phyloP scores from a whole-genome alignment of 179 eudicot genomes.

The Beta lomatogona region DNA sequence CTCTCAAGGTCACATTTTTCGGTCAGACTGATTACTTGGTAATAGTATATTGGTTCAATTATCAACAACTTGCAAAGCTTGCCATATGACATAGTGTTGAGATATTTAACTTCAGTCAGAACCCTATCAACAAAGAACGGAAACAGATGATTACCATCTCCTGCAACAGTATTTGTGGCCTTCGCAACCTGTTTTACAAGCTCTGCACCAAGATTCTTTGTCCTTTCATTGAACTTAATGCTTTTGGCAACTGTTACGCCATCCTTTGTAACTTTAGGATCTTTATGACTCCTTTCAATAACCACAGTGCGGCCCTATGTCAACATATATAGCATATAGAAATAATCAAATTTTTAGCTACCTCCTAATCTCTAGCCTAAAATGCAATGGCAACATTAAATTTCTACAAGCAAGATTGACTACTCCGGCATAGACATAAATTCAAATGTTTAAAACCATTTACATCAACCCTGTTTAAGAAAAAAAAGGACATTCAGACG shows the following conservation, averaged over 20 bases:
- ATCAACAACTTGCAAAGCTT: background rate
- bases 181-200: constrained; percentile 95
- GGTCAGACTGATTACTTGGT: background rate
- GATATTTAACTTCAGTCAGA: background rate
- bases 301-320: constrained; percentile 81
- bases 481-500: too few relatives aligned
- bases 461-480: too few relatives aligned
- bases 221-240: constrained; percentile 66
- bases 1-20: background rate
- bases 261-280: constrained; percentile 92
- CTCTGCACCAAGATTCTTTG: constrained; percentile 86
- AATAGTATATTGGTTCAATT: background rate
- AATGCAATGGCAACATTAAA: background rate
- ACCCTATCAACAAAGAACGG: background rate
- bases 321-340: constrained; percentile 17
- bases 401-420: background rate
- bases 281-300: constrained; percentile 61
- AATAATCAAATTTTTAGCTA: background rate
- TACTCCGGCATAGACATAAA: background rate
- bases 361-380: background rate
- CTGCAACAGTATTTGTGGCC: constrained; percentile 89
- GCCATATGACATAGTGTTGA: background rate
- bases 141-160: constrained; percentile 68
- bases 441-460: background rate
- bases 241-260: constrained; percentile 98